Conservation (phyloP, 2,329 filamentous ascomycete species). For the Colletotrichum sp. region DNA sequence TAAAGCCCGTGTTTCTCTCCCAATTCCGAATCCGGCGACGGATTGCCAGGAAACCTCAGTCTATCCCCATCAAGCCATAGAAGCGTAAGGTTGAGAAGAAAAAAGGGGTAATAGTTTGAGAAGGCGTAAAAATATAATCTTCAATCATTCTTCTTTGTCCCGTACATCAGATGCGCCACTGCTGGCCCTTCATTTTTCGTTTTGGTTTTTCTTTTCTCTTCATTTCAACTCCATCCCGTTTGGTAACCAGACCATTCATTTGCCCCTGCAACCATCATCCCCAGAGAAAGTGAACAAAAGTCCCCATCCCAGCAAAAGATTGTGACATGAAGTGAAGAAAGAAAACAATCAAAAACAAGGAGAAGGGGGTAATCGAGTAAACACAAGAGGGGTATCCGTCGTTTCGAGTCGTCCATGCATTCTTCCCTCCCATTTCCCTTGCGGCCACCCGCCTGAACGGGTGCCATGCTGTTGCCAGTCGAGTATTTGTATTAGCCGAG, state of each 20-base stretch:
- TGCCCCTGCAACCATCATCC: neutral
- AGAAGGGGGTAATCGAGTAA: constrained; percentile 23
- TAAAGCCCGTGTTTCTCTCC: constrained; percentile 5
- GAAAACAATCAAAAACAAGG: constrained; percentile 13
- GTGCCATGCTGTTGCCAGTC: constrained; percentile 43
- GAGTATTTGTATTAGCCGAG: constrained; percentile 36
- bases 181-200: constrained; percentile 17
- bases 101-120: neutral
- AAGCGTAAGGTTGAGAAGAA: constrained; percentile 4
- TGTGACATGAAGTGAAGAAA: constrained; percentile 17
- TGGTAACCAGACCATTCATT: constrained; percentile 22
- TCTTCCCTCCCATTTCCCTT: constrained; percentile 38
- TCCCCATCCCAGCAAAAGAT: neutral
- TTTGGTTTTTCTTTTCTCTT: constrained; percentile 22
- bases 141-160: constrained; percentile 28
- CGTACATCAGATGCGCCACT: constrained; percentile 15
- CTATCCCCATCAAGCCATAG: constrained; percentile 38
- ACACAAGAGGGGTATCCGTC: constrained; percentile 46
- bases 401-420: constrained; percentile 49
- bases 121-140: constrained; percentile 16
- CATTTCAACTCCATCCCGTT: constrained; percentile 24
- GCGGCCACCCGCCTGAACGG: constrained; percentile 30
- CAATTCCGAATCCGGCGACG: constrained; percentile 48
- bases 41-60: constrained; percentile 39
- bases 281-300: constrained; percentile 22